A percentile compares a stretch with the other conserved stretches of the same genome.
phyloP scores from a whole-genome alignment of 148 eudicot species.

The Arctostaphylos glauca region DNA sequence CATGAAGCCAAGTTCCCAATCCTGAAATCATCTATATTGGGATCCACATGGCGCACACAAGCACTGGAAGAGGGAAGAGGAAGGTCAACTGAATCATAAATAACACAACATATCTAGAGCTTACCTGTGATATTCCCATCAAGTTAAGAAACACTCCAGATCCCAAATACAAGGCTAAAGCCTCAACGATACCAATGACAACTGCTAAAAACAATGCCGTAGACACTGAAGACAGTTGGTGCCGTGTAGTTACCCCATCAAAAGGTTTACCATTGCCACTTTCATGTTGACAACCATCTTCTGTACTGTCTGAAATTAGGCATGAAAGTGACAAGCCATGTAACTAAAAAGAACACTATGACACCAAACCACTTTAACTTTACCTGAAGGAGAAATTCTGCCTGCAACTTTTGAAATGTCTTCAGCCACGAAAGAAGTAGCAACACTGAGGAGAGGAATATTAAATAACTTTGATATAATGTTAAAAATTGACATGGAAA shows the following conservation, averaged over 20 bases:
- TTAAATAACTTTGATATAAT: slow-evolving; percentile 86
- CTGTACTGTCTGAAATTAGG: slow-evolving; percentile 20
- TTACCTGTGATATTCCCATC: slow-evolving; percentile 82
- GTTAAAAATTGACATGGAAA: slow-evolving; percentile 83
- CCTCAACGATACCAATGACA: slow-evolving; percentile 85
- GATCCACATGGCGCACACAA: not conserved
- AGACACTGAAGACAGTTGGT: slow-evolving; percentile 88
- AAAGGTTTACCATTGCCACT: slow-evolving; percentile 39
- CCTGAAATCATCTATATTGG: not conserved
- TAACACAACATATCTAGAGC: slow-evolving; percentile 12
- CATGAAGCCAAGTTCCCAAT: not conserved
- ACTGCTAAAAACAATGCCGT: slow-evolving; percentile 76
- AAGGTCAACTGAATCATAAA: not conserved
- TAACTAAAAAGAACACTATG: slow-evolving; percentile 6
- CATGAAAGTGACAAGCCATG: not conserved
- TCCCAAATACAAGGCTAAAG: slow-evolving; percentile 70
- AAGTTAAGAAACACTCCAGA: slow-evolving; percentile 73
- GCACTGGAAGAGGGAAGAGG: not conserved
- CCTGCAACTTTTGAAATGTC: slow-evolving; percentile 63
- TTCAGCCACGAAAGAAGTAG: slow-evolving; percentile 96
- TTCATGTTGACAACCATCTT: slow-evolving; percentile 22
- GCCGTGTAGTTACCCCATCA: slow-evolving; percentile 33
- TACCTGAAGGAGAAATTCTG: slow-evolving; percentile 41
- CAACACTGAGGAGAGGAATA: slow-evolving; percentile 94
- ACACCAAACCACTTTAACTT: not conserved